Base-by-base conservation (phyloP, 441 rosid species). In the Biscutella laevigata region DNA sequence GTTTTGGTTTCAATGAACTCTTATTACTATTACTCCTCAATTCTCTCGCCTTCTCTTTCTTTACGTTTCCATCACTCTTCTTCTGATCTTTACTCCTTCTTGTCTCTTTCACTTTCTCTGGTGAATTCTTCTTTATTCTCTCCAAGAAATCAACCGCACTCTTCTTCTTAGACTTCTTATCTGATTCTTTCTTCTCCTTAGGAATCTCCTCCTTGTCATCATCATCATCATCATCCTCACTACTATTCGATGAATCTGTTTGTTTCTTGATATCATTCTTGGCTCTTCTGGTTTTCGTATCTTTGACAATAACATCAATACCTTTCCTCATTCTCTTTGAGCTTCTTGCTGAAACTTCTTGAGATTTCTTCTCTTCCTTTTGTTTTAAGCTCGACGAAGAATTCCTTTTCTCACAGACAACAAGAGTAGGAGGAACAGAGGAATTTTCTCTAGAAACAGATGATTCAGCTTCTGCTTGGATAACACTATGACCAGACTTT, bases 101-200 rank as follows among this genome's bases (percentile, higher is more conserved):
- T 24, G 36, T 32, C 5, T 67, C 54, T 57, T 64, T 49, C 28
- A 25, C 67, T 56, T 62, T 72, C 61, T 77, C 68, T 4, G 69
- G 53, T 8, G 73, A 70, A 53, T 77, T 81, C 35, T 77, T 77
- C 78, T 75, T 67, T 15, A 84, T 81, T 53, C 84, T 77, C 60
- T 75, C 74, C 62, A 81, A 68, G 77, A 81, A 84, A 53, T 79
- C 83, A 7, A 68, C 88, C 1, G 71, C 84, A 17, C 84, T 77
- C 65, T 70, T 64, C 74, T 75, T 81, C 71, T 81, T 84, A 26
- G n/a, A n/a, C n/a, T n/a, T n/a, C n/a, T n/a, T n/a, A n/a, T 72
- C 72, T 32, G 64, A 49, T 10, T 71, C 39, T 53, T 64, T 62
- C 73, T 69, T 56, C 27, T 68, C 78, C 57, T 63, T 74, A 22